Evolutionary conservation across 192 early-diverging fungal species (phyloP).

Genomic region (Coemansia sp.): DNA sequence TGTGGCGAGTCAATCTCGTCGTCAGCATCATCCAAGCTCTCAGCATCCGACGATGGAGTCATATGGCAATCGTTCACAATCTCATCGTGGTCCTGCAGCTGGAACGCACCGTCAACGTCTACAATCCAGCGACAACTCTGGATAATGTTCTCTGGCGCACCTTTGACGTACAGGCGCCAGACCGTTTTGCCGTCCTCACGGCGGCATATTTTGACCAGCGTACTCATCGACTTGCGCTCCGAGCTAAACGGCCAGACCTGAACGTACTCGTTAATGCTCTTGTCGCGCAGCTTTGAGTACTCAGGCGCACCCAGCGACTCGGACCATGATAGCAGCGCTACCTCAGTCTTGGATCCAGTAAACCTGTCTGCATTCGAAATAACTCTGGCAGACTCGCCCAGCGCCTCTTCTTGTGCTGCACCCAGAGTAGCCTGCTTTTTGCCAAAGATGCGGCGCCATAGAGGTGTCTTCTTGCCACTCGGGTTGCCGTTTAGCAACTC

Average conservation of each 20-base stretch:
- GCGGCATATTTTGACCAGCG: conserved; percentile 65
- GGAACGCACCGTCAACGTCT: conserved; percentile 55
- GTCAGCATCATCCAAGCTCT: conserved; percentile 14
- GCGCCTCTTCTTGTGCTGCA: conserved; percentile 23
- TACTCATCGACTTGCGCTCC: conserved; percentile 91
- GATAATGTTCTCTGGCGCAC: conserved; percentile 87
- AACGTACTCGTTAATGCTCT: conserved; percentile 57
- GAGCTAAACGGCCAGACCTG: conserved; percentile 90
- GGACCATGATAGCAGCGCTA: conserved; percentile 83
- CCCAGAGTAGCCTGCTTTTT: not conserved
- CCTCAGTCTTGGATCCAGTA: conserved; percentile 93
- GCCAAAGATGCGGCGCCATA: conserved; percentile 30
- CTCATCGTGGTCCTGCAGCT: conserved; percentile 48
- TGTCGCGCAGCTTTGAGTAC: conserved; percentile 64
- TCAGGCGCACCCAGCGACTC: conserved; percentile 61
- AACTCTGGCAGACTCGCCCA: conserved; percentile 15
- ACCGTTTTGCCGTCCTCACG: conserved; percentile 54
- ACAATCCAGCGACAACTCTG: conserved; percentile 62
- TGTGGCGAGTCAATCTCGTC: conserved; percentile 9
- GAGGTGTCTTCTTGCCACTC: conserved; percentile 13
- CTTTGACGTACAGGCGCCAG: conserved; percentile 87
- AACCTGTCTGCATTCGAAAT: conserved; percentile 52
- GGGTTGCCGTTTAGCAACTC: conserved; percentile 15
- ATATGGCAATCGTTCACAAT: conserved; percentile 21
- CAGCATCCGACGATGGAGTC: not conserved